Evolutionary conservation across 345 rosid genomes (phyloP).

Genomic region (Physaria fendleri): DNA sequence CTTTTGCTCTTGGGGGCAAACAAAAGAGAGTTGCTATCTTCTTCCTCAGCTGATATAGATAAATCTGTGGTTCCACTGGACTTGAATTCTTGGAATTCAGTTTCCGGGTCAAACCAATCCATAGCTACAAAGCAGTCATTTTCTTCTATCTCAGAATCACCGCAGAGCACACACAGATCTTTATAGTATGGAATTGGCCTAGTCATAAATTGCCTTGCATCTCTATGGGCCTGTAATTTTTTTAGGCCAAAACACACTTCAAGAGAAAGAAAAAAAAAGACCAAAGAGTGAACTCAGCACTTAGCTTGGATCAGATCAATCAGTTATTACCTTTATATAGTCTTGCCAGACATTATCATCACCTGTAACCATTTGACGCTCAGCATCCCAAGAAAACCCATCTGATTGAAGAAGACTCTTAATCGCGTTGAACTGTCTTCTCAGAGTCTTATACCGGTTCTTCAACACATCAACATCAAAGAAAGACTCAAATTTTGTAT

Average conservation of each 20-base stretch:
- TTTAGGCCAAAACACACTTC: slow-evolving; percentile 2
- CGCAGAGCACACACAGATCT: slow-evolving; percentile 60
- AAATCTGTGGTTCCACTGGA: slow-evolving; percentile 24
- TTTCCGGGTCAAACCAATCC: slow-evolving; percentile 46
- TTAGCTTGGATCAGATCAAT: background rate
- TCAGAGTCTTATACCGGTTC: slow-evolving; percentile 75
- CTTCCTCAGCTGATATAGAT: slow-evolving; percentile 39
- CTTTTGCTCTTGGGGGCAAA: slow-evolving; percentile 41
- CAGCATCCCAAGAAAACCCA: slow-evolving; percentile 79
- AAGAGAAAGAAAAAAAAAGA: no score
- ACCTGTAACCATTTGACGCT: slow-evolving; percentile 79
- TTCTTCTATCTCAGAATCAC: slow-evolving; percentile 36
- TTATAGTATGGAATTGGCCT: slow-evolving; percentile 70
- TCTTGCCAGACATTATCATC: slow-evolving; percentile 87
- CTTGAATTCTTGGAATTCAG: slow-evolving; percentile 33
- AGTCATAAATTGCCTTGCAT: slow-evolving; percentile 72
- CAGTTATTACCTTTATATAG: slow-evolving; percentile 61
- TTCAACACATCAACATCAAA: slow-evolving; percentile 65
- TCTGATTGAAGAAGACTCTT: slow-evolving; percentile 60
- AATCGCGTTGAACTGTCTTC: slow-evolving; percentile 61
- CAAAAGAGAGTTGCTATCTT: slow-evolving; percentile 29
- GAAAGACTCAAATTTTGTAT: slow-evolving; percentile 56
- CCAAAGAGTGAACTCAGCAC: background rate
- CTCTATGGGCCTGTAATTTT: slow-evolving; percentile 53
- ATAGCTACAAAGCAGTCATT: slow-evolving; percentile 38